Conservation (phyloP, 163 green algal species). For the Trebouxiophyceae sp. region DNA sequence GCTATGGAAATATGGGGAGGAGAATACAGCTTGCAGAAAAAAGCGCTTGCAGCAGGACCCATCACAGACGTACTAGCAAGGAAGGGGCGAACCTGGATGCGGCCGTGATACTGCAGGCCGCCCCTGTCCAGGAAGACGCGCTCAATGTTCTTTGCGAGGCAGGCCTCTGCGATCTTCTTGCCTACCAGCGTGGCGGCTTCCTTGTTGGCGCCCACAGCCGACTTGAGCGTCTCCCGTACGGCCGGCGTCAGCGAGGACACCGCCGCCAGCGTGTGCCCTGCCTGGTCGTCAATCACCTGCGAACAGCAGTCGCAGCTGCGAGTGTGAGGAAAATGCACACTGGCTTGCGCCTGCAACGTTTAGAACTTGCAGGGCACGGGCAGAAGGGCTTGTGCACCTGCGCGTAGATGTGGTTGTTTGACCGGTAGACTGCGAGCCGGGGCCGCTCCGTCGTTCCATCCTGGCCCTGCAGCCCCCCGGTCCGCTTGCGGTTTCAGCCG, state of each 20-base stretch:
- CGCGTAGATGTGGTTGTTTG: conserved; percentile 96
- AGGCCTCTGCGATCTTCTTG: conserved; percentile 83
- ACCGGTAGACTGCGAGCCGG: conserved; percentile 86
- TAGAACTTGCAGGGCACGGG: no score
- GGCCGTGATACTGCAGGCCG: conserved; percentile 91
- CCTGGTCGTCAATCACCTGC: conserved; percentile 89
- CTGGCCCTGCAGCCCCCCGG: conserved; percentile 46
- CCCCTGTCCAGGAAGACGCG: conserved; percentile 91
- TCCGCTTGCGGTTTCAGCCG: not conserved
- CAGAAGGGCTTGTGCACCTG: conserved; percentile 53
- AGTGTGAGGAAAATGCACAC: no score
- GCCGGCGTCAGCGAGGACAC: conserved; percentile 69
- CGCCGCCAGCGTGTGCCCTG: conserved; percentile 68
- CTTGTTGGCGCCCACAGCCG: conserved; percentile 37
- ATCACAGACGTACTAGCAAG: not conserved
- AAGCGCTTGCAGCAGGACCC: not conserved
- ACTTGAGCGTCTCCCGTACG: conserved; percentile 45
- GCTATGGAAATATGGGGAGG: not conserved
- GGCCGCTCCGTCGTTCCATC: conserved; percentile 81
- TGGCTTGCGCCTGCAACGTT: no score
- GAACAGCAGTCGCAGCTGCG: not conserved
- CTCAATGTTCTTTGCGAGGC: conserved; percentile 65
- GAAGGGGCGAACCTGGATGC: conserved; percentile 71
- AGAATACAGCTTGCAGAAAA: not conserved
- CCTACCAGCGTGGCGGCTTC: conserved; percentile 71